These are phyloP conservation scores for Aspergillus aculeatinus DNA, from an alignment of 2,329 filamentous ascomycete genomes.

Conservation along the genomic window DNA sequence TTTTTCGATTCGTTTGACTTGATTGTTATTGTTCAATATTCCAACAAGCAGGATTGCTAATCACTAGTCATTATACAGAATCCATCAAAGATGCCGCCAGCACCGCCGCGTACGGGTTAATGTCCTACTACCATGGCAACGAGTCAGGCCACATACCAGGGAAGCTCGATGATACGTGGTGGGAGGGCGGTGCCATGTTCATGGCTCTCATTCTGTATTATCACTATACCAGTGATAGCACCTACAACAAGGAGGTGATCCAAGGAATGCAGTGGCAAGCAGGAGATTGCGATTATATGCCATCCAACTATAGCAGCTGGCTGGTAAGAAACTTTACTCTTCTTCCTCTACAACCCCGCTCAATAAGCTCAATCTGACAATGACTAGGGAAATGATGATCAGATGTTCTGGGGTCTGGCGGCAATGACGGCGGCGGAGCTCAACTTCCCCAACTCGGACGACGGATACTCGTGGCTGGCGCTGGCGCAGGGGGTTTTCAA, in stretches of 20 bases:
- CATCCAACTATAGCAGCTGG: constrained; percentile 36
- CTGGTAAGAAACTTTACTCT: constrained; percentile 1
- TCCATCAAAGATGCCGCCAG: constrained; percentile 47
- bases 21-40: too few species aligned
- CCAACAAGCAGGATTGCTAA: not conserved
- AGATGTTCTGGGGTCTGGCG: constrained; percentile 58
- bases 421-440: constrained; percentile 57
- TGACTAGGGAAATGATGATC: constrained; percentile 56
- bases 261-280: constrained; percentile 41
- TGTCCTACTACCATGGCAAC: constrained; percentile 55
- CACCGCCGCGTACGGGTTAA: constrained; percentile 49
- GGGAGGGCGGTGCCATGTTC: constrained; percentile 63
- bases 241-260: constrained; percentile 39
- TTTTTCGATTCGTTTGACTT: too few species aligned
- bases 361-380: constrained; percentile 9
- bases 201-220: constrained; percentile 44
- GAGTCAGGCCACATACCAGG: constrained; percentile 52
- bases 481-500: constrained; percentile 79
- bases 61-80: constrained; percentile 21
- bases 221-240: constrained; percentile 43
- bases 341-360: too few species aligned
- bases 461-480: constrained; percentile 72
- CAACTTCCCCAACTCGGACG: constrained; percentile 41
- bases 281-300: constrained; percentile 43
- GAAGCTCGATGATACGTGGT: constrained; percentile 70